A percentile compares a stretch with the other conserved stretches of the same genome.
These are phyloP conservation scores for Bonnemaisonia californica DNA, from an alignment of 31 red algal species.

Conservation along the genomic window DNA sequence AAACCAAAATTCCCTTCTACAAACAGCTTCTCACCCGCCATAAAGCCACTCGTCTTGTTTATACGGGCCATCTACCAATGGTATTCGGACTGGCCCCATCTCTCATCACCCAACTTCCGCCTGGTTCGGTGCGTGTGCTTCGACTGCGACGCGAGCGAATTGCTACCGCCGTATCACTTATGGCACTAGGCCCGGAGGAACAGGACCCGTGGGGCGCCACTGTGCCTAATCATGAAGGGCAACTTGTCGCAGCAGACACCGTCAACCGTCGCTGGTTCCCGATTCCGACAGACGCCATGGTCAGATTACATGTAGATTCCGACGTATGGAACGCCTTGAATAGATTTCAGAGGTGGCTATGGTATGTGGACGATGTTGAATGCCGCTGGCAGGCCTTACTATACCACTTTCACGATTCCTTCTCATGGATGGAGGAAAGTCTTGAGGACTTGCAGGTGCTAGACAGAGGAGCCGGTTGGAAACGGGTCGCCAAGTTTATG, in stretches of 20 bases:
- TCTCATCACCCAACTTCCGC: conserved; percentile 29
- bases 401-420: conserved; percentile 3
- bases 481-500: conserved; percentile 46
- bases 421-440: conserved; percentile 54
- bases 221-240: not conserved
- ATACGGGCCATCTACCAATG: conserved; percentile 69
- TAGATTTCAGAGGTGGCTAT: conserved; percentile 68
- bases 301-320: conserved; percentile 19
- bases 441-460: conserved; percentile 34
- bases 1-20: conserved; percentile 43
- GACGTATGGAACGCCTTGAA: conserved; percentile 38
- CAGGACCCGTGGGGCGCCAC: conserved; percentile 60
- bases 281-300: conserved; percentile 32
- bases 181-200: conserved; percentile 63
- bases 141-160: conserved; percentile 61
- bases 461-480: conserved; percentile 40
- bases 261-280: conserved; percentile 47
- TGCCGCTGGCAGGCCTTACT: conserved; percentile 60
- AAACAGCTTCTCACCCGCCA: not conserved
- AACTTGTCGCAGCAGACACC: not conserved
- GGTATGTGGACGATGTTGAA: conserved; percentile 74
- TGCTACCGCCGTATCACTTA: conserved; percentile 54
- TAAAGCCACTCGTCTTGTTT: conserved; percentile 24
- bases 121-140: conserved; percentile 40
- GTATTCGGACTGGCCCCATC: conserved; percentile 53